Evolutionary conservation across 2,329 filamentous ascomycete species (phyloP), one percentile per base, ranked within the genome.

Genomic region (Talaromyces sp.): DNA sequence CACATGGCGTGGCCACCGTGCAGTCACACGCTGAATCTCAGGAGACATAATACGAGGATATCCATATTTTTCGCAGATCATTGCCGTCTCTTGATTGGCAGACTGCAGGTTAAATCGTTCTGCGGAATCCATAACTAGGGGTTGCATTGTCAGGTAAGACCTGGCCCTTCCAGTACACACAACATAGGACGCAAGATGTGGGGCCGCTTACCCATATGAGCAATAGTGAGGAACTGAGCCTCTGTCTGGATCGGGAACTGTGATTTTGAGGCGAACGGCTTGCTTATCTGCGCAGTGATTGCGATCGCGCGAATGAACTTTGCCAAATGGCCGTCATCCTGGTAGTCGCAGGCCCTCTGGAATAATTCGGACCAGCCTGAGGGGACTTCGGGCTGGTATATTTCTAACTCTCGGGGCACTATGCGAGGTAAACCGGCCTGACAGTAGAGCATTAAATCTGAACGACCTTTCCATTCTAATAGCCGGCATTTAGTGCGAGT

Each of bases 381-480:
- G 19, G 51, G 43, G 4, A 16, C 20, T 1, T 35, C 27, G 16
- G 56, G 56, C 11, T 22, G 46, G 33, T 59, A 59, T 1, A 13
- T 17, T 6, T 17, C 8, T 17, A 59, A 20, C 16, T 60, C 57
- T 10, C 54, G 45, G 0, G 52, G 46, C 3, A 17, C n/a, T 14
- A 47, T 42, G 2, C 10, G 24, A 2, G 55, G 57, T 1, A 53
- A 48, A 6, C 57, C 57, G 2, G 44, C 29, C 33, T 58, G 52
- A n/a, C 51, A 52, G 30, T 58, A 60, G 4, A 60, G 27, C 42
- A 55, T 54, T 1, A 60, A n/a, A 39, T 53, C 55, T 4, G 57
- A 49, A 1, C 57, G 55, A n/a, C 57, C 57, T 32, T 58, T 55
- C 52, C 57, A 56, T 52, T 60, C 57, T 24, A 60, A 41, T 5